Base-by-base conservation (phyloP, 768 basidiomycete genomes). In the Tulasnella sp. region DNA sequence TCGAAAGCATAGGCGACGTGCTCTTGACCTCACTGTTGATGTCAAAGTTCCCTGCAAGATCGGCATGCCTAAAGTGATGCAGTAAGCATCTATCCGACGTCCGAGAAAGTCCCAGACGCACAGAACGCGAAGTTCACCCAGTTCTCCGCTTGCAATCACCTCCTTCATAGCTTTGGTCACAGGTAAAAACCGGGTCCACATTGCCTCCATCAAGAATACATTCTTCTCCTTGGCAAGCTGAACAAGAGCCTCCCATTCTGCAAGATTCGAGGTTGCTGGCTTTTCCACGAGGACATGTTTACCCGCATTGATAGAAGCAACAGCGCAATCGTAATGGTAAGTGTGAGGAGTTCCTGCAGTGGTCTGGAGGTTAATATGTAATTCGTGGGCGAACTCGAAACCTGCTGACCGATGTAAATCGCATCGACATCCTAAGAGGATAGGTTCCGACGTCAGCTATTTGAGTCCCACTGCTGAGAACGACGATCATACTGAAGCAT, bases 281-380 rank as follows among this genome's bases (percentile, higher is more conserved):
- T 97, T 97, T 85, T 97, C 95, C 85, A 94, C 94, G 36, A 97
- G 90, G 58, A 97, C 91, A 84, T 95, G 90, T 85, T 96, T 97
- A 79, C 91, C 91, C 5, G 92, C 92, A 81, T 89, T 89, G 82
- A 97, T 90, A 10, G 93, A 92, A 78, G 90, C 92, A 81, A 92
- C 85, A 0, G 94, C 90, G 83, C 94, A 94, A 80, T 87, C 86
- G 84, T 95, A 94, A 86, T 97, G 96, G 80, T 89, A 87, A 1
- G 93, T 93, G 84, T 97, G 94, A 3, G 96, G 96, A 3, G 95
- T 95, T 10, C 93, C 94, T 92, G 81, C 10, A 48, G 10, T 10
- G 39, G 14, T 38, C 34, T 21, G n/a, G 4, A 10, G 21, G 73
- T 74, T 46, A 74, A 14, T 19, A 7, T 42, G 9, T 39, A 74